These are phyloP conservation scores for Anisodus tanguticus DNA, from an alignment of 257 asterid species.

Conservation along the genomic window DNA sequence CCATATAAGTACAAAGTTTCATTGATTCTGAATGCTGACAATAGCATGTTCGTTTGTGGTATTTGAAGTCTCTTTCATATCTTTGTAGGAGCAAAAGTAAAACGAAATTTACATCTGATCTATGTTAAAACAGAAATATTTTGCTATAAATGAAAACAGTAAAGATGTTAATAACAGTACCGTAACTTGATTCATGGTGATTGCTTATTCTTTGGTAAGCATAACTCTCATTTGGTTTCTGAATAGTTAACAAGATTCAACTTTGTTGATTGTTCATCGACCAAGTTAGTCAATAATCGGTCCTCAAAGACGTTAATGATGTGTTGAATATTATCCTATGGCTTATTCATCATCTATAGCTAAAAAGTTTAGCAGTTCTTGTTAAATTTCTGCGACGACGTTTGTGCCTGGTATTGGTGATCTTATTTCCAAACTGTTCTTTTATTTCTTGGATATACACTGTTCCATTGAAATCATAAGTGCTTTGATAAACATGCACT, in stretches of 20 bases:
- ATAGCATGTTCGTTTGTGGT: not conserved
- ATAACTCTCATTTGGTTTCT: not conserved
- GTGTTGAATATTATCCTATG: too few relatives aligned
- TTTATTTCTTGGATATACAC: not conserved
- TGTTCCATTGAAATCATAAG: not conserved
- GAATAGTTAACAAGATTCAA: not conserved
- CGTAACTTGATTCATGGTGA: not conserved
- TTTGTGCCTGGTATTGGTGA: not conserved
- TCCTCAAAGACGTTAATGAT: not conserved
- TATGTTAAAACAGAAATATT: not conserved
- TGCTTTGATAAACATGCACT: constrained; percentile 7
- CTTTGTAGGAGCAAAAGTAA: not conserved
- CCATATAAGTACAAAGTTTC: not conserved
- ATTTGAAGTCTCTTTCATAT: not conserved
- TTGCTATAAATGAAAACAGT: not conserved
- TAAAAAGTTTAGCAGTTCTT: not conserved
- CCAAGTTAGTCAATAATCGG: not conserved
- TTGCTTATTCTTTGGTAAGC: not conserved
- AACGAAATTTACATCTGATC: not conserved
- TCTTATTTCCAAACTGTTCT: not conserved
- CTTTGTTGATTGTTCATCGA: not conserved
- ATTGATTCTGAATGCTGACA: not conserved
- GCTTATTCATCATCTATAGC: too few relatives aligned
- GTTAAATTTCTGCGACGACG: not conserved
- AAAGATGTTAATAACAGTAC: not conserved